Base-by-base conservation (phyloP, 2,329 filamentous ascomycete species). In the Penicillium brevicompactum region DNA sequence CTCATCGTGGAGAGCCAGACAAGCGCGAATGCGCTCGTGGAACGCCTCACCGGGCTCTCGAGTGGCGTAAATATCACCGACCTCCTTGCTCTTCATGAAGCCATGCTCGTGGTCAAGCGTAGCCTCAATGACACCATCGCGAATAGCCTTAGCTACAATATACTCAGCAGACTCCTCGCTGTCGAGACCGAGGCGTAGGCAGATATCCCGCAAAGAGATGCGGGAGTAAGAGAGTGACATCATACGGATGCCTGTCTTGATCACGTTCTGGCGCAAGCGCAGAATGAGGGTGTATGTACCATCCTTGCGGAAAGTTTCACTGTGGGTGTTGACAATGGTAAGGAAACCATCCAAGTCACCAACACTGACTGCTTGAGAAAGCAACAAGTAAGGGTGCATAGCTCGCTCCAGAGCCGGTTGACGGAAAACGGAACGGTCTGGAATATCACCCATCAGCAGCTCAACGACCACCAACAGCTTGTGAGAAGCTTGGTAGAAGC, bases 241-340 rank as follows among this genome's bases (percentile, higher is more conserved):
- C 92, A 97, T 97, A 66, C 94, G 91, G 61, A 99, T 96, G 63
- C 94, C 94, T 3, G 94, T 99, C 82, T 96, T 96, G 85, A 99
- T 97, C 70, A 99, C 94, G 72, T 99, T 99, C 77, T 99, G 94
- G 66, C 94, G 88, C 59, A 99, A 83, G 60, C 94, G 92, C 60
- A 97, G 84, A 67, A 97, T 95, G 55, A 99, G 83, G 10, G 92
- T 96, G 80, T 97, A 97, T 18, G 93, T 97, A 54, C 91, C 91
- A 72, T 99, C 94, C 63, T 89, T 88, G 69, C 91, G 89, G 87
- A 97, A 99, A 10, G 87, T 88, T 43, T 90, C 86, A 55, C 88
- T 87, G 71, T 96, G 87, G 47, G 87, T 84, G 66, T 89, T 88
- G 58, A 97, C 92, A 43, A 89, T 87, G 63, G 87, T 91, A 74